Conservation (phyloP, 805 yeast species). For the Zygotorulaspora chibaensis region DNA sequence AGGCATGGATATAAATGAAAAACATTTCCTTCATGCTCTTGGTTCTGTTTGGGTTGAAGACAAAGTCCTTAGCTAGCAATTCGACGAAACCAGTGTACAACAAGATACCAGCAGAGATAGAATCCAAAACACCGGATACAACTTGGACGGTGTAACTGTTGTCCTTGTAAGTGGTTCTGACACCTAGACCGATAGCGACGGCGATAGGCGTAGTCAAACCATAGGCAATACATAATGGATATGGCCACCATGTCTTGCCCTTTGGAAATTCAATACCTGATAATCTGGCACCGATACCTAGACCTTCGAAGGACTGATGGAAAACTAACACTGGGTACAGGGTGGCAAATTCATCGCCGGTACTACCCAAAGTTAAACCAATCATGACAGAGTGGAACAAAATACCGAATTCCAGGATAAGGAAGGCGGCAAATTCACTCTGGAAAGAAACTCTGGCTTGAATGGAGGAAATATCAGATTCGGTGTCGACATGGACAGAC, state of each 20-base stretch:
- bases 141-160: slow-evolving; percentile 51
- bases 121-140: slow-evolving; percentile 60
- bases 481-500: slow-evolving; percentile 2
- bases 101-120: slow-evolving; percentile 68
- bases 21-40: slow-evolving; percentile 41
- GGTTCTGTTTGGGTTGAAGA: slow-evolving; percentile 41
- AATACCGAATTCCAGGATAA: slow-evolving; percentile 67
- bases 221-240: slow-evolving; percentile 46
- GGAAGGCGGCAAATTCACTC: slow-evolving; percentile 39
- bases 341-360: slow-evolving; percentile 60
- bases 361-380: slow-evolving; percentile 62
- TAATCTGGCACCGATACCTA: slow-evolving; percentile 70
- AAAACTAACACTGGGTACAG: slow-evolving; percentile 62
- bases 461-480: slow-evolving; percentile 9
- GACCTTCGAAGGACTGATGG: slow-evolving; percentile 77
- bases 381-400: slow-evolving; percentile 72
- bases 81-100: slow-evolving; percentile 72
- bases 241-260: slow-evolving; percentile 38
- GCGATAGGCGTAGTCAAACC: slow-evolving; percentile 63
- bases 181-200: slow-evolving; percentile 73
- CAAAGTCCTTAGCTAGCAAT: slow-evolving; percentile 67
- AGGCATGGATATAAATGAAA: slow-evolving; percentile 39
- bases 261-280: slow-evolving; percentile 56
- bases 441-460: slow-evolving; percentile 8
- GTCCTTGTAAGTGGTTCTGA: slow-evolving; percentile 52